Conservation (phyloP, 345 rosid species). For the Gossypium australe region DNA sequence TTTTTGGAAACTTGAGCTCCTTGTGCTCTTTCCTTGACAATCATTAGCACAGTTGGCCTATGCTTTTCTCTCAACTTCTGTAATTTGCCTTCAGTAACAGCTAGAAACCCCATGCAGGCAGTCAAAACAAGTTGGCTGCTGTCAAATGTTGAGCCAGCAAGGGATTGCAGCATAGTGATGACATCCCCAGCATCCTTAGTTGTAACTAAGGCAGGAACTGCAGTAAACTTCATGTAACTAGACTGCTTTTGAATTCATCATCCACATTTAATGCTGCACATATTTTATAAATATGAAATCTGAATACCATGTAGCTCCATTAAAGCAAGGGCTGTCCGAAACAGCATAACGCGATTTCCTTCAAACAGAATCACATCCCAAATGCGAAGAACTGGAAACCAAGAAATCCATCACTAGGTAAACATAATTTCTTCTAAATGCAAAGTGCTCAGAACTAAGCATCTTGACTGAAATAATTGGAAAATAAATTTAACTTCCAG, state of each 20-base stretch:
- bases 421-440: not conserved
- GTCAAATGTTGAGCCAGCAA: conserved; percentile 92
- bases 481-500: not conserved
- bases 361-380: conserved; percentile 97
- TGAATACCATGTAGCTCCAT: conserved; percentile 82
- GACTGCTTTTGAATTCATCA: not conserved
- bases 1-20: conserved; percentile 63
- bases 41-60: conserved; percentile 56
- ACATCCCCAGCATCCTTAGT: conserved; percentile 97
- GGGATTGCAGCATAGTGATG: conserved; percentile 75
- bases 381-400: conserved; percentile 74
- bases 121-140: conserved; percentile 93
- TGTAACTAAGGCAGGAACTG: conserved; percentile 84
- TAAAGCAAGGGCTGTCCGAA: conserved; percentile 88
- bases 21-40: conserved; percentile 61
- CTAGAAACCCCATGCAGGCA: conserved; percentile 81
- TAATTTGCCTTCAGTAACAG: conserved; percentile 67
- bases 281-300: conserved; percentile 6
- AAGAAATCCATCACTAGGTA: conserved; percentile 14
- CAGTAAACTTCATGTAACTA: conserved; percentile 18
- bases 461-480: not conserved
- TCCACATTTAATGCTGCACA: conserved; percentile 14
- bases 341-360: conserved; percentile 93
- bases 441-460: not conserved
- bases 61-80: conserved; percentile 71